A percentile compares a stretch with the other conserved stretches of the same genome.
Conservation (phyloP, 257 asterid genomes). For the Forsythia suspensa region DNA sequence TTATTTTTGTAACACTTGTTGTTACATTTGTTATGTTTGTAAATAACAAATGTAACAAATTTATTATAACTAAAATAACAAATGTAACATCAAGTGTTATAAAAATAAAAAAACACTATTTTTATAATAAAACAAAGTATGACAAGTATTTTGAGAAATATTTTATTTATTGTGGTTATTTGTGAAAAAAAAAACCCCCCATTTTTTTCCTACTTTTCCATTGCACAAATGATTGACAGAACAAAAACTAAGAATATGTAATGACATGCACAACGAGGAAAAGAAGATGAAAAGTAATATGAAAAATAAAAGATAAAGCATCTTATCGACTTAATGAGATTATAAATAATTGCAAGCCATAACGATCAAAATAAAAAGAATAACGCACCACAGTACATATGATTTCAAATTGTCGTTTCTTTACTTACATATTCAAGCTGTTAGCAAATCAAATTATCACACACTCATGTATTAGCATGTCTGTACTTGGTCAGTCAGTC, state of each 20-base stretch:
- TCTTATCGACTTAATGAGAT: background rate
- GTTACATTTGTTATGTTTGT: too few species aligned
- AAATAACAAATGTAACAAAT: too few species aligned
- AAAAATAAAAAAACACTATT: too few species aligned
- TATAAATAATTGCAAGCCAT: background rate
- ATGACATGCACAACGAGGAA: background rate
- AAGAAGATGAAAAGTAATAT: background rate
- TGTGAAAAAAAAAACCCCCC: too few species aligned
- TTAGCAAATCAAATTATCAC: conserved; percentile 40
- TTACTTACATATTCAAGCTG: conserved; percentile 55
- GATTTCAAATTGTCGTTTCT: conserved; percentile 19
- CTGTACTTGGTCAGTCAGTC: conserved; percentile 38
- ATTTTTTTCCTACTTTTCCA: background rate
- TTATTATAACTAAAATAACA: too few species aligned
- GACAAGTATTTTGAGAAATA: too few species aligned
- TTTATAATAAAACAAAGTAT: too few species aligned
- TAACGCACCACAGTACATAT: conserved; percentile 3
- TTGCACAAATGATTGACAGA: background rate
- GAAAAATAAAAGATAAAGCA: background rate
- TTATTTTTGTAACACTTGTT: too few species aligned
- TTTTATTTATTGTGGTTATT: too few species aligned
- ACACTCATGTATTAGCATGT: conserved; percentile 41
- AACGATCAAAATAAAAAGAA: background rate
- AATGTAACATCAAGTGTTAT: too few species aligned
- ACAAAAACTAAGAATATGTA: background rate